A percentile compares a stretch with the other conserved stretches of the same genome.
phyloP scores from a whole-genome alignment of 73 alveolate genomes.

The Loxodes magnus region DNA sequence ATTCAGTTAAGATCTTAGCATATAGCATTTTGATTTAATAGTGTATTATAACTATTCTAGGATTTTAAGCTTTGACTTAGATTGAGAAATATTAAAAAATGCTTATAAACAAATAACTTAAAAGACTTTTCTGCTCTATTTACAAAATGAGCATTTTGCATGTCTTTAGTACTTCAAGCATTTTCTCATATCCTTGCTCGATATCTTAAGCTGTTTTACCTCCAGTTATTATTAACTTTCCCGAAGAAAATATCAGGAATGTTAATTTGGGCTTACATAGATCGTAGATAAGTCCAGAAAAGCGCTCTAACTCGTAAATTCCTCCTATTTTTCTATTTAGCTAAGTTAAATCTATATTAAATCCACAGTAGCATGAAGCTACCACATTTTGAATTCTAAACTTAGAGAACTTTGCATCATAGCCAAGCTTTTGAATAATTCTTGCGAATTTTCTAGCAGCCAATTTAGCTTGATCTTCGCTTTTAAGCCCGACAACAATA shows the following conservation, averaged over 20 bases:
- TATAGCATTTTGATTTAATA: no score
- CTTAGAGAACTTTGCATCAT: conserved; percentile 30
- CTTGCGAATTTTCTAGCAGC: conserved; percentile 45
- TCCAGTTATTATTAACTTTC: conserved; percentile 71
- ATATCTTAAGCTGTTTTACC: conserved; percentile 63
- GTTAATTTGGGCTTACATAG: conserved; percentile 59
- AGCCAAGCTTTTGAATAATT: conserved; percentile 40
- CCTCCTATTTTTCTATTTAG: neutral
- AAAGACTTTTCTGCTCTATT: no score
- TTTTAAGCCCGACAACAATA: conserved; percentile 49
- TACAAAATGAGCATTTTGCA: no score
- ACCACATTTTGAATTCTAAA: conserved; percentile 51
- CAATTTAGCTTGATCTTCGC: conserved; percentile 37
- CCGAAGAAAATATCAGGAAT: conserved; percentile 59
- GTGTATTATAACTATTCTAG: no score
- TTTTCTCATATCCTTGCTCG: conserved; percentile 41
- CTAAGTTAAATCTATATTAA: conserved; percentile 42
- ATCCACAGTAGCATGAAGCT: conserved; percentile 51
- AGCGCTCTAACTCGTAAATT: no score
- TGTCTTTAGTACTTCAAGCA: no score
- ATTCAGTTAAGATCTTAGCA: no score
- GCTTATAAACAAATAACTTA: no score
- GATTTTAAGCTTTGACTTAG: no score
- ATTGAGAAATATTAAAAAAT: no score
- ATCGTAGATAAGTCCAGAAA: conserved; percentile 56